Conservation (phyloP, 75 land plant species). For the Larix kaempferi region DNA sequence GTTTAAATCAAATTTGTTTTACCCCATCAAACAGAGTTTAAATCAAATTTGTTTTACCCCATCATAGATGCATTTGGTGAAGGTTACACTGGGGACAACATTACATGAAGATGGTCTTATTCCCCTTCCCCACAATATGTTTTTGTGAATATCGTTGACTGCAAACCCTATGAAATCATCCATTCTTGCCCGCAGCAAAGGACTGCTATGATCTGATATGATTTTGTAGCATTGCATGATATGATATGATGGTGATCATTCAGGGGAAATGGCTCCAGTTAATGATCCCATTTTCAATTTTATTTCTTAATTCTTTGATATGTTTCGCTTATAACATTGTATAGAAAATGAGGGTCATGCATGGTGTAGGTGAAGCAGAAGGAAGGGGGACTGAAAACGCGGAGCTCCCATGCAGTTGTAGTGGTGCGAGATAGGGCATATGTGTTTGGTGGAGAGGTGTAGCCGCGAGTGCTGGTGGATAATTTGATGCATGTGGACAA, state of each 20-base stretch:
- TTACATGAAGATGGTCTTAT: no score
- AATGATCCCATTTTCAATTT: background rate
- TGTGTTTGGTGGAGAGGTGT: constrained; percentile 87
- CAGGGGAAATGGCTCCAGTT: constrained; percentile 3
- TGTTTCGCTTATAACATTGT: background rate
- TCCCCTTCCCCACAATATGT: no score
- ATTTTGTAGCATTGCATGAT: no score
- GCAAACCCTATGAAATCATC: no score
- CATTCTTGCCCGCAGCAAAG: no score
- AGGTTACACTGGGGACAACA: no score
- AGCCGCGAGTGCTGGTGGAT: constrained; percentile 86
- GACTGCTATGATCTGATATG: no score
- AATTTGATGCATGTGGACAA: constrained; percentile 57
- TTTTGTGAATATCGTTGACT: no score
- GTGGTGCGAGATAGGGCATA: constrained; percentile 74
- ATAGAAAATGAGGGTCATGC: background rate
- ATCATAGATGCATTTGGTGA: no score
- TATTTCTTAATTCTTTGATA: background rate
- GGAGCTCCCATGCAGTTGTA: constrained; percentile 87
- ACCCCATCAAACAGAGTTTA: no score
- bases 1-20: no score
- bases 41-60: no score
- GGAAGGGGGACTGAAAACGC: constrained; percentile 65
- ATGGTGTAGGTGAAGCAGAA: constrained; percentile 49
- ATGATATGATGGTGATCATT: background rate